Conservation (phyloP, 2,329 filamentous ascomycete species). For the Chaetomium globosum region DNA sequence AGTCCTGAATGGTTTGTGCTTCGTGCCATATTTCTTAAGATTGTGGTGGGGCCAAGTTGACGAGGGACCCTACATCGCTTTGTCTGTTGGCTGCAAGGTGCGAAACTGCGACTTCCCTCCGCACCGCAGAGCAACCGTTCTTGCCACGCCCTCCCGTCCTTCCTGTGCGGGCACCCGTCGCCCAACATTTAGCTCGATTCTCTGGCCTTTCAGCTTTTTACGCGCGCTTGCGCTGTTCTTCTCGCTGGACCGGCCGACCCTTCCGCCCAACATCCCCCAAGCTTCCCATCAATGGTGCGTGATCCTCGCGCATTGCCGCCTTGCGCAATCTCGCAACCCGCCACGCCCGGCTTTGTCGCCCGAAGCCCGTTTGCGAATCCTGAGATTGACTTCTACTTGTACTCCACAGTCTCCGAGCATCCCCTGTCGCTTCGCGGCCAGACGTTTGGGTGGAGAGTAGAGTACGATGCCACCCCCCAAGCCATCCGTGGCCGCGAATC, state of each 20-base stretch:
- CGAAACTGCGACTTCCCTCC: neutral
- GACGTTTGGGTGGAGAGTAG: constrained; percentile 23
- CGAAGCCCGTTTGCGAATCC: neutral
- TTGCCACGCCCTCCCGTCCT: constrained; percentile 7
- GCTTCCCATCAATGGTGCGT: constrained; percentile 25
- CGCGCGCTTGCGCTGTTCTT: neutral
- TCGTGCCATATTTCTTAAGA: neutral
- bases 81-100: neutral
- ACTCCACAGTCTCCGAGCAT: constrained; percentile 23
- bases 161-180: neutral
- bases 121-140: neutral
- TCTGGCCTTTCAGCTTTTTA: neutral
- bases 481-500: constrained; percentile 17
- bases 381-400: constrained; percentile 13
- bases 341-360: constrained; percentile 2
- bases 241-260: neutral
- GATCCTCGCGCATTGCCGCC: constrained; percentile 10
- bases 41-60: neutral
- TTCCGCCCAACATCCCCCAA: neutral
- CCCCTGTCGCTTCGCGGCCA: constrained; percentile 25
- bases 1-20: neutral
- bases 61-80: neutral
- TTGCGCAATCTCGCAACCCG: constrained; percentile 6
- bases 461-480: constrained; percentile 27
- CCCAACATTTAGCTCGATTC: neutral